phyloP scores from a whole-genome alignment of 805 yeast species.

The Metschnikowia hibisci region DNA sequence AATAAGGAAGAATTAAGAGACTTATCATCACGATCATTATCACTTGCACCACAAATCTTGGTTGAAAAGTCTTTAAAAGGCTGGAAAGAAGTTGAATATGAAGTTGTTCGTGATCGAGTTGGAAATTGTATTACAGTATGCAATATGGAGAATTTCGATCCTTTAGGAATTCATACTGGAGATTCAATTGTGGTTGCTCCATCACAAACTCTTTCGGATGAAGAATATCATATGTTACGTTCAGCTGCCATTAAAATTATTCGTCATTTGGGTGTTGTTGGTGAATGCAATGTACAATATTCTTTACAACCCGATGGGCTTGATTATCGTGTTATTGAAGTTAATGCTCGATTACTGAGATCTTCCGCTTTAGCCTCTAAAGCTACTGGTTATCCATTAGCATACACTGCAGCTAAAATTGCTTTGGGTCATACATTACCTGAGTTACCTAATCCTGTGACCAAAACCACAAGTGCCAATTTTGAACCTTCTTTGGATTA shows the following conservation, averaged over 20 bases:
- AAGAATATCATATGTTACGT: conserved; percentile 97
- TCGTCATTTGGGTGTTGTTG: conserved; percentile 97
- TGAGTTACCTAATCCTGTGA: conserved; percentile 93
- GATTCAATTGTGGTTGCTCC: conserved; percentile 99
- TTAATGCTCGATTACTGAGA: conserved; percentile 93
- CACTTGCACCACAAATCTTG: conserved; percentile 89
- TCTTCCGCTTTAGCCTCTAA: conserved; percentile 97
- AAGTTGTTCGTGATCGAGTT: conserved; percentile 94
- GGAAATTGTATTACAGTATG: conserved; percentile 98
- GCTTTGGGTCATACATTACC: conserved; percentile 93
- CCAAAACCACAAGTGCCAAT: conserved; percentile 92
- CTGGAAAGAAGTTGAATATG: conserved; percentile 98
- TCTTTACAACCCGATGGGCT: conserved; percentile 94
- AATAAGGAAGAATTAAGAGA: conserved; percentile 79
- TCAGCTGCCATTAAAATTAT: conserved; percentile 96
- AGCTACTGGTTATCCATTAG: conserved; percentile 98
- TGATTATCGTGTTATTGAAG: conserved; percentile 95
- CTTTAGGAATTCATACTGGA: conserved; percentile 97
- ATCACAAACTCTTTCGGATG: conserved; percentile 93
- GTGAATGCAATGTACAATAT: conserved; percentile 98
- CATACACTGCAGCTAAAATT: conserved; percentile 97
- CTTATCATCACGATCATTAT: conserved; percentile 83
- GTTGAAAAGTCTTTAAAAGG: conserved; percentile 97
- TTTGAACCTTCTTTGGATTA: conserved; percentile 97
- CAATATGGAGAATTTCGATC: conserved; percentile 99